phyloP scores from a whole-genome alignment of 768 basidiomycete species.

The Lactarius quietus region DNA sequence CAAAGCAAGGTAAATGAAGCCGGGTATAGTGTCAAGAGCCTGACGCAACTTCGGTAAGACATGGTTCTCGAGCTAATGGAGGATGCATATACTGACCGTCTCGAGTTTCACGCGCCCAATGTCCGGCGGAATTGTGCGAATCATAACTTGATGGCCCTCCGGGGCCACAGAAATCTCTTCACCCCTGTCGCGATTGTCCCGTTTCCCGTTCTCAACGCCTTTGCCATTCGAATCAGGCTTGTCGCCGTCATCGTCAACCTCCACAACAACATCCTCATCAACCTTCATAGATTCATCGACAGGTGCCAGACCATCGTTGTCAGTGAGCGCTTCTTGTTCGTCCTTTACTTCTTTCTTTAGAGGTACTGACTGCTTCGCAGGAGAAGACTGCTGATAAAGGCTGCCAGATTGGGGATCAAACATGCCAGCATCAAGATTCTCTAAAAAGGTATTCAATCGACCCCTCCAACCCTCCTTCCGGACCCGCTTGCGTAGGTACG shows the following conservation, averaged over 20 bases:
- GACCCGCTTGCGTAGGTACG: conserved; percentile 69
- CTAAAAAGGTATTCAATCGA: conserved; percentile 64
- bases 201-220: conserved; percentile 41
- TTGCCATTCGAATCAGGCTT: conserved; percentile 61
- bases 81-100: conserved; percentile 52
- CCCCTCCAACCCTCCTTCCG: conserved; percentile 84
- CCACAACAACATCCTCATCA: conserved; percentile 71
- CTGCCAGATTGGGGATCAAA: conserved; percentile 77
- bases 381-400: conserved; percentile 46
- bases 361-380: conserved; percentile 47
- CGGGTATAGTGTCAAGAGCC: conserved; percentile 74
- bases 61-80: conserved; percentile 15
- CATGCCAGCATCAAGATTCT: conserved; percentile 79
- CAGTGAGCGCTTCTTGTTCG: conserved; percentile 29
- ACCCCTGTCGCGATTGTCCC: conserved; percentile 49
- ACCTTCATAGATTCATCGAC: conserved; percentile 67
- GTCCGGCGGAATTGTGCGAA: conserved; percentile 91
- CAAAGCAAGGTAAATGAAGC: conserved; percentile 84
- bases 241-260: conserved; percentile 71
- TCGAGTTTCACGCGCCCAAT: conserved; percentile 88
- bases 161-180: conserved; percentile 61
- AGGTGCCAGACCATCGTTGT: conserved; percentile 31
- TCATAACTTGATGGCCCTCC: conserved; percentile 90
- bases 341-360: conserved; percentile 44
- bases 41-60: conserved; percentile 33